Evolutionary conservation across 139 green algal species (phyloP), one percentile per base, ranked within the genome.

Genomic region (Marvania coccoides): DNA sequence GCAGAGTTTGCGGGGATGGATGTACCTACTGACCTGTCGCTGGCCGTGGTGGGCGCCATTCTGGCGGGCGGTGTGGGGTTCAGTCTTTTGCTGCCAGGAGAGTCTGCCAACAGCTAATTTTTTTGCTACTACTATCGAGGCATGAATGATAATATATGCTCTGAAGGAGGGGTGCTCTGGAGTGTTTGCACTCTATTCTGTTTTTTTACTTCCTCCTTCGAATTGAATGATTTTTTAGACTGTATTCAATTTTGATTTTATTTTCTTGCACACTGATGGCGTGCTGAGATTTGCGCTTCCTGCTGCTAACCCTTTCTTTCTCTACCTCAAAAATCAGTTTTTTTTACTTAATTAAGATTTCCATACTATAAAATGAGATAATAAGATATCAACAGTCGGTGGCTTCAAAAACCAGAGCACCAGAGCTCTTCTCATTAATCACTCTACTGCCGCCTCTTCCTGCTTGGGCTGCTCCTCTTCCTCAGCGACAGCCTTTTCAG

Each of bases 21-120:
- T 13, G 71, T 96, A 15, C 72, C 81, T 19, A 97, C 89, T 5
- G 76, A 83, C 37, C 51, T 81, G 14, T 90, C 81, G 30, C 66
- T 97, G 58, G 64, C 80, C 1, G 67, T 93, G 13, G 88, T 97
- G 13, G 82, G 65, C 0, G n/a, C 81, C 19, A 63, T 87, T 10
- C 60, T 97, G 36, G 76, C 68, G 2, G 69, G 58, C 4, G 90
- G 90, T 4, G 87, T 97, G 26, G 84, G 33, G 5, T 75, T 81
- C 6, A 94, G 85, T 71, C 58, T 93, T 34, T 60, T 79, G 40
- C 53, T 72, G 19, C 70, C 67, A 13, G 36, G 29, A n/a, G 24
- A 36, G 12, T 34, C 42, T 28, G 42, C 19, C 42, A 51, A 19
- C n/a, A n/a, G n/a, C n/a, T n/a, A n/a, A n/a, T n/a, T n/a, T n/a